phyloP scores from a whole-genome alignment of 2,329 filamentous ascomycete species.

The Fusarium sterilihyphosum region DNA sequence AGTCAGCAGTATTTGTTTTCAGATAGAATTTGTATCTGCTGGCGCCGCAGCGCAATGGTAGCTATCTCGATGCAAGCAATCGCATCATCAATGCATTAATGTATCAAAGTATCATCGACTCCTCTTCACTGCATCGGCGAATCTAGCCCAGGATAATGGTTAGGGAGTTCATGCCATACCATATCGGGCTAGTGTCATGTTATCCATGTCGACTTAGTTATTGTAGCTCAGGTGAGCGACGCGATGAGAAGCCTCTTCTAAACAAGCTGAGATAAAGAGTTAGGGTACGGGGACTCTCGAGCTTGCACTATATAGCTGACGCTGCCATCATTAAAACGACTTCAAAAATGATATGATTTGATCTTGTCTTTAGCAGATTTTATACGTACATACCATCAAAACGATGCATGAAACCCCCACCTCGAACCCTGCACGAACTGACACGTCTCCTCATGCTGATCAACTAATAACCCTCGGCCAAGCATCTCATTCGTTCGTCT shows the following conservation, averaged over 20 bases:
- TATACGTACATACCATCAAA: too few species aligned
- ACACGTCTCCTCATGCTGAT: not conserved
- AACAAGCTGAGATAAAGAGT: not conserved
- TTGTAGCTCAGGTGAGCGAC: not conserved
- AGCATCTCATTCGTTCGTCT: not conserved
- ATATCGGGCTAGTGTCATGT: not conserved
- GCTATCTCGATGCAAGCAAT: not conserved
- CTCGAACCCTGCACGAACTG: not conserved
- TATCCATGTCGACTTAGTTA: not conserved
- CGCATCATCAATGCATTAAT: not conserved
- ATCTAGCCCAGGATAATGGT: not conserved
- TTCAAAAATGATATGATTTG: not conserved
- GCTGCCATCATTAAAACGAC: too few species aligned
- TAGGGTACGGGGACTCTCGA: accelerated
- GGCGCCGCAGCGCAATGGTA: accelerated
- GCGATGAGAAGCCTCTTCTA: not conserved
- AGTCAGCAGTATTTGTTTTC: too few species aligned
- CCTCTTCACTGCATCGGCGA: not conserved
- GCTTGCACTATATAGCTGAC: not conserved
- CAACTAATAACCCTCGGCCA: not conserved
- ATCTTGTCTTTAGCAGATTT: not conserved
- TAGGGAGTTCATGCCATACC: not conserved
- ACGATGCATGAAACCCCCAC: not conserved
- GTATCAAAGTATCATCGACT: not conserved
- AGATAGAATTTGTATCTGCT: accelerated